Evolutionary conservation across 495 filamentous ascomycete genomes (phyloP).

Genomic region (Tricharina praecox): DNA sequence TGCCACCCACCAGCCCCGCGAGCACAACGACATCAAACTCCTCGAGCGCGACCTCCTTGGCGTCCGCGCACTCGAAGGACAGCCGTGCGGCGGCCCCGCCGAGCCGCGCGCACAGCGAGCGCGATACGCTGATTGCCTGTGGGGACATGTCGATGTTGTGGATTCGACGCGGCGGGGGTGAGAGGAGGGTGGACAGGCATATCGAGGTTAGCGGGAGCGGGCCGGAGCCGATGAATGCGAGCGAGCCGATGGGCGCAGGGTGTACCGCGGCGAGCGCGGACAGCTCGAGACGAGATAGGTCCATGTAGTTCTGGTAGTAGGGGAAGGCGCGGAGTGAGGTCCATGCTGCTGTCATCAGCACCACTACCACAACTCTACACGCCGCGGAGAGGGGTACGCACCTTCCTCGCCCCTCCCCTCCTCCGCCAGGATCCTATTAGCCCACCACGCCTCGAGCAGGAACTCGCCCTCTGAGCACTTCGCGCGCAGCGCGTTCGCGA

Average conservation of each 20-base stretch:
- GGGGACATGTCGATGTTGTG: slow-evolving; percentile 29
- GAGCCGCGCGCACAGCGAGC: slow-evolving; percentile 19
- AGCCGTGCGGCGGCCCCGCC: slow-evolving; percentile 18
- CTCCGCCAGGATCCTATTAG: slow-evolving; percentile 18
- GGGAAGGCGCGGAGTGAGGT: slow-evolving; percentile 27
- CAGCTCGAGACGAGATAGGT: slow-evolving; percentile 31
- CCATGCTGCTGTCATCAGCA: slow-evolving; percentile 11
- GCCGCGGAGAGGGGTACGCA: not conserved
- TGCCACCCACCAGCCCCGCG: slow-evolving; percentile 32
- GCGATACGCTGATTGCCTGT: slow-evolving; percentile 25
- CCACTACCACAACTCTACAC: not conserved
- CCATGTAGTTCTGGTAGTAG: slow-evolving; percentile 32
- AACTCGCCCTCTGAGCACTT: slow-evolving; percentile 30
- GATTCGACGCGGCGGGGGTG: slow-evolving; percentile 7
- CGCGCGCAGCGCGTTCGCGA: slow-evolving; percentile 24
- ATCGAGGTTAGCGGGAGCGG: slow-evolving; percentile 31
- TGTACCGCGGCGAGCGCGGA: slow-evolving; percentile 23
- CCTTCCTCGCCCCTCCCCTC: not conserved
- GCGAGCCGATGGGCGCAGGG: not conserved
- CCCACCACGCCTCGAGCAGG: slow-evolving; percentile 30
- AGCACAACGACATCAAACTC: slow-evolving; percentile 32
- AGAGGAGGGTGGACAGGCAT: slow-evolving; percentile 20
- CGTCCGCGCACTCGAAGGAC: slow-evolving; percentile 24
- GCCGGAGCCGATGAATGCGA: slow-evolving; percentile 32
- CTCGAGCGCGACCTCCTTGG: slow-evolving; percentile 16